Base-by-base conservation (phyloP, 2,329 filamentous ascomycete species). In the Didymella keratinophila region DNA sequence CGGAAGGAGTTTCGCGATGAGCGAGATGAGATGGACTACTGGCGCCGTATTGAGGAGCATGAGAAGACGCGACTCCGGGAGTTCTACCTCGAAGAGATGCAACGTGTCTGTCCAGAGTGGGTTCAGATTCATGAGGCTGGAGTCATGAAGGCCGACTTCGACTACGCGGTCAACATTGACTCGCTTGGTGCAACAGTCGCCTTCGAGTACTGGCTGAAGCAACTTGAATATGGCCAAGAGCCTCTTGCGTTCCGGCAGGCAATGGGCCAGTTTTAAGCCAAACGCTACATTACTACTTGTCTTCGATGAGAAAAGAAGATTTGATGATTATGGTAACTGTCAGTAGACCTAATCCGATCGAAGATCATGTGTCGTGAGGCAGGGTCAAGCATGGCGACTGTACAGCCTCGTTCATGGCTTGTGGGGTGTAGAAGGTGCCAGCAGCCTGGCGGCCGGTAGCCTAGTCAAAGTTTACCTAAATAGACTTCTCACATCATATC, bases 71-170 rank as follows among this genome's bases (percentile, higher is more conserved):
- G 37, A n/a, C 34, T 62, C 10, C 44, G 57, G 3, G 9, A 32
- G n/a, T 54, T 57, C 23, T 62, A 60, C 37, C 6, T 65, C 4
- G 62, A 62, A 28, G 58, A 67, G 46, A 67, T 65, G 64, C 30
- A 49, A 37, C 52, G 54, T 2, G 23, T 49, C n/a, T 58, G 42
- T 16, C 60, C 62, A 10, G 45, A 36, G 4, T 47, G 45, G 28
- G 32, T 37, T 4, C 30, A 36, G 21, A 11, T 14, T 4, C 28
- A 47, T 10, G 11, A 36, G 14, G 20, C 18, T 23, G 45, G 20
- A 34, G 28, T 18, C n/a, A 5, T 47, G 18, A 34, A 47, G 45
- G 30, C 30, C 37, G 30, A 37, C 28, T 47, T 47, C 14, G 28
- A 47, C 45, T 47, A 25, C 9, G 45, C 30, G 5, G 18, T 37